Evolutionary conservation across 176 grass and related monocot genomes (phyloP).

Genomic region (Pharus latifolius): DNA sequence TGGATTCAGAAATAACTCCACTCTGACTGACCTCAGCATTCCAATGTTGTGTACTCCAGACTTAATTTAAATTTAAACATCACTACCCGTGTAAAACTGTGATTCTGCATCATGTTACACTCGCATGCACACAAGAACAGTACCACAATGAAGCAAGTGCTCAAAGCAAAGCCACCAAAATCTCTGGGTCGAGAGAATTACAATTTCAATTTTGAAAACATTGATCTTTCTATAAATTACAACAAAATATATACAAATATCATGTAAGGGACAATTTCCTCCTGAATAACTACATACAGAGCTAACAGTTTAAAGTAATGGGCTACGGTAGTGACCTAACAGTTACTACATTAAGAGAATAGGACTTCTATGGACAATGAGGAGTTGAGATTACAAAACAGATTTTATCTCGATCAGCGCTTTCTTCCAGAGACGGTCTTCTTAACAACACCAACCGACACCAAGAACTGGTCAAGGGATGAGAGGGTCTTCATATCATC

Average conservation of each 20-base stretch:
- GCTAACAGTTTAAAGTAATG: neutral
- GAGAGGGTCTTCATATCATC: slow-evolving; percentile 98
- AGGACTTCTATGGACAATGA: neutral
- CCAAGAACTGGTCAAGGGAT: slow-evolving; percentile 85
- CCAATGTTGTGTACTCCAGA: slow-evolving; percentile 13
- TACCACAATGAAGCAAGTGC: too few species aligned
- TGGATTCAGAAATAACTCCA: neutral
- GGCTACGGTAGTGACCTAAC: neutral
- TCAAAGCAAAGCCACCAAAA: too few species aligned
- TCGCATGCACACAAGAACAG: too few species aligned
- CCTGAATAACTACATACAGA: neutral
- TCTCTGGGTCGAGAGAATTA: too few species aligned
- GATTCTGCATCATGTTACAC: too few species aligned
- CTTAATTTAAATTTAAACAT: neutral
- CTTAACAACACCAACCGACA: slow-evolving; percentile 67
- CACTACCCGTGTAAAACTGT: neutral
- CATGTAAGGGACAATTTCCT: neutral
- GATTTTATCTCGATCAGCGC: slow-evolving; percentile 8
- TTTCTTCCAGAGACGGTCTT: slow-evolving; percentile 81
- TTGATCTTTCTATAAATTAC: neutral
- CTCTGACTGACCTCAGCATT: neutral
- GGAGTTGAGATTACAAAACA: neutral
- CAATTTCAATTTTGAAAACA: neutral
- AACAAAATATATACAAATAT: neutral
- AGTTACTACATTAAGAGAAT: too few species aligned